Evolutionary conservation across 1,139 yeast species (phyloP), one percentile per base, ranked within the genome.

Genomic region (Eremothecium sinecaudum): DNA sequence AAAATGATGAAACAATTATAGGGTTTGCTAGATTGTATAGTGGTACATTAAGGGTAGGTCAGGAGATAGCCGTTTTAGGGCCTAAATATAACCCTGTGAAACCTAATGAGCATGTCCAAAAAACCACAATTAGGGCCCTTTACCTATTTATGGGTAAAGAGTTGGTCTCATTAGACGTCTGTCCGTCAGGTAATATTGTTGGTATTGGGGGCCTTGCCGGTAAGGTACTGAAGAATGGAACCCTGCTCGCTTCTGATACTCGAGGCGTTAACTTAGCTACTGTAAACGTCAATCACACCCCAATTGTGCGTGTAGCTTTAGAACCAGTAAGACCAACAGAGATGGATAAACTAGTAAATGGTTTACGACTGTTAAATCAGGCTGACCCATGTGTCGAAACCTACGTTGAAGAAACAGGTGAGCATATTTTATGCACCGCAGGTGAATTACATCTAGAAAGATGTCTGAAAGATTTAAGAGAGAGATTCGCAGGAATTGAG

Each of bases 321-420:
- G 99, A 92, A 51, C 96, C 99, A 1, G 79, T 74, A 4, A 81
- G 84, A 49, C 94, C 95, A 4, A 69, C 79, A 34, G 77, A 84
- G 46, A 71, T 87, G 63, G 77, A 73, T 20, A 73, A 72, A 47
- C 66, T 92, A 31, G 94, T 79, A 38, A 66, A 68, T 25, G 99
- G 98, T 0, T 66, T 92, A 39, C 77, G 74, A 41, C 63, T 84
- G 38, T 66, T 92, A 31, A 77, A 90, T 37, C 79, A 77, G 45
- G 90, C 97, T 1, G 97, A 87, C 56, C 95, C 97, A 1, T 90
- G 94, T 49, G 87, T 86, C 23, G 86, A 83, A 50, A 81, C 87
- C 46, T 79, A 73, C 48, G 66, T 82, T 28, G 90, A 82, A 49
- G 94, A 83, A 45, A 77, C 80, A 8, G 97, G 97, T 40, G 97